Percentiles rank a stretch among this genome's conserved stretches.
Conservation (phyloP, 306 rosid species). For the Quercus parvula region DNA sequence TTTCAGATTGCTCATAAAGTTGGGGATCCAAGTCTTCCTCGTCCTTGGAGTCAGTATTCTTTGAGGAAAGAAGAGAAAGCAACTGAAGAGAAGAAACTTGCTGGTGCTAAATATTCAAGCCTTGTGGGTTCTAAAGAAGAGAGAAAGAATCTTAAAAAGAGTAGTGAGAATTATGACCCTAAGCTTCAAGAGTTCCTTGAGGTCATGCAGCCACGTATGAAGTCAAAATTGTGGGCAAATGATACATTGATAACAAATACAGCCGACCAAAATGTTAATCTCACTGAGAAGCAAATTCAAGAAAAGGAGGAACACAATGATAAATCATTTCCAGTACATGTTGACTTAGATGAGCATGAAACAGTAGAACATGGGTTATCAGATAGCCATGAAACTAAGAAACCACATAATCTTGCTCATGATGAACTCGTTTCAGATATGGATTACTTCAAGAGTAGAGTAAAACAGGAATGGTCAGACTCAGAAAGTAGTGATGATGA, state of each 20-base stretch:
- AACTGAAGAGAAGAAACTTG: slow-evolving; percentile 24
- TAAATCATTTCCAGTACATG: slow-evolving; percentile 16
- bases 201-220: slow-evolving; percentile 77
- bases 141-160: slow-evolving; percentile 23
- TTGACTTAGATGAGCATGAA: slow-evolving; percentile 23
- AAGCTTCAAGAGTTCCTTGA: slow-evolving; percentile 74
- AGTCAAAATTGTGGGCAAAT: slow-evolving; percentile 85
- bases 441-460: slow-evolving; percentile 87
- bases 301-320: slow-evolving; percentile 29
- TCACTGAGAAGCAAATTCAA: slow-evolving; percentile 23
- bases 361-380: slow-evolving; percentile 20
- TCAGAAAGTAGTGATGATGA: slow-evolving; percentile 60
- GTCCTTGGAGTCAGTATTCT: slow-evolving; percentile 80
- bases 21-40: slow-evolving; percentile 79
- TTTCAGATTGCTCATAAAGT: slow-evolving; percentile 60
- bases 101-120: slow-evolving; percentile 15
- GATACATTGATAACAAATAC: slow-evolving; percentile 38
- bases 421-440: slow-evolving; percentile 56
- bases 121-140: slow-evolving; percentile 25
- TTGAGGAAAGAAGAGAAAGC: slow-evolving; percentile 40
- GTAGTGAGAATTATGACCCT: slow-evolving; percentile 40
- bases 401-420: slow-evolving; percentile 28
- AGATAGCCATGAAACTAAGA: slow-evolving; percentile 21
- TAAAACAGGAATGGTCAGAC: slow-evolving; percentile 74
- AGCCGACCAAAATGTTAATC: slow-evolving; percentile 15